Evolutionary conservation across 352 stramenopile species (phyloP).

Genomic region (Phytophthora europaea): DNA sequence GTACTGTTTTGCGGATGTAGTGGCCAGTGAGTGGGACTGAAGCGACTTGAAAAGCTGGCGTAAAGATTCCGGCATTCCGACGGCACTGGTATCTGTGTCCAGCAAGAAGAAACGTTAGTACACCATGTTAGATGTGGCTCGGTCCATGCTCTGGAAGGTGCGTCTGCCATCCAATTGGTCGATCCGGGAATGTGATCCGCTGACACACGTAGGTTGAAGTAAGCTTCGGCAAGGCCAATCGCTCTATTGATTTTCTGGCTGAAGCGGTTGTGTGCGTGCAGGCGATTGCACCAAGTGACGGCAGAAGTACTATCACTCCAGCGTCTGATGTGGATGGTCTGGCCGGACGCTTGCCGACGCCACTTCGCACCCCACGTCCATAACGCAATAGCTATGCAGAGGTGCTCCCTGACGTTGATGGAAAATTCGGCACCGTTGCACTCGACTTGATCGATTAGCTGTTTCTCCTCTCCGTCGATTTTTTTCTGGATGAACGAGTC

Average conservation of each 20-base stretch:
- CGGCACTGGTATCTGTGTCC: constrained; percentile 15
- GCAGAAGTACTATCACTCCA: constrained; percentile 28
- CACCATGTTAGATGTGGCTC: neutral
- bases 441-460: no score
- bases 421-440: no score
- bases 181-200: constrained; percentile 21
- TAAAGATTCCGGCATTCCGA: constrained; percentile 23
- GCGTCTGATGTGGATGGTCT: constrained; percentile 19
- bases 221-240: constrained; percentile 33
- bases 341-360: neutral
- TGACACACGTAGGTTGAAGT: constrained; percentile 25
- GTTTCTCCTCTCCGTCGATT: constrained; percentile 10
- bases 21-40: constrained; percentile 27
- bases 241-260: constrained; percentile 50
- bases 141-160: constrained; percentile 13
- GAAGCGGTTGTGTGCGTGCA: constrained; percentile 9
- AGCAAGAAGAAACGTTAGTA: constrained; percentile 25
- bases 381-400: constrained; percentile 24
- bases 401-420: no score
- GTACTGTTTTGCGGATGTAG: constrained; percentile 17
- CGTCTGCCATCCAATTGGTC: constrained; percentile 40
- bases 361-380: constrained; percentile 32
- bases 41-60: constrained; percentile 22
- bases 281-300: constrained; percentile 22
- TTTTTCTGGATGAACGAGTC: constrained; percentile 13